These are phyloP conservation scores for Geotrichum cucujoidarum DNA, from an alignment of 1,139 yeast genomes.

Conservation along the genomic window DNA sequence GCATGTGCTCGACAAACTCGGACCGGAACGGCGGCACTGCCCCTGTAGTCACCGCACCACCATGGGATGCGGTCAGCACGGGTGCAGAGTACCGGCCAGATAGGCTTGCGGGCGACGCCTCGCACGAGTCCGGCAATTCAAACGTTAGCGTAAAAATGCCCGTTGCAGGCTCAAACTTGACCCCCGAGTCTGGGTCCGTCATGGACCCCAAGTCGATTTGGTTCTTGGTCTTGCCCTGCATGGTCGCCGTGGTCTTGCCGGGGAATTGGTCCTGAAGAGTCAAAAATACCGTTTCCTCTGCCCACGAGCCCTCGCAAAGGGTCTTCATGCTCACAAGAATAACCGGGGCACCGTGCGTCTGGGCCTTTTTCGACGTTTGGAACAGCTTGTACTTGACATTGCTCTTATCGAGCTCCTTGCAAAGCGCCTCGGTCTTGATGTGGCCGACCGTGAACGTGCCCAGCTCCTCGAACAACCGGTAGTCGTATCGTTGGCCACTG, in stretches of 20 bases:
- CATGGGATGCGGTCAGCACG: background rate
- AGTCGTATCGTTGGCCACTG: conserved; percentile 18
- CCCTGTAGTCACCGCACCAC: too few species aligned
- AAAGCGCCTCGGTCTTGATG: conserved; percentile 29
- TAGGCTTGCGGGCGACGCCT: conserved; percentile 9
- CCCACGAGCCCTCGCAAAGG: conserved; percentile 27
- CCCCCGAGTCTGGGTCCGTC: conserved; percentile 24
- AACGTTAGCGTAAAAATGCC: conserved; percentile 27
- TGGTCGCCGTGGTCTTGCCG: conserved; percentile 21
- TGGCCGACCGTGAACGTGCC: conserved; percentile 28
- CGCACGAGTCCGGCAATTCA: conserved; percentile 13
- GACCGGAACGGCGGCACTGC: too few species aligned
- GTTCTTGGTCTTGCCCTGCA: conserved; percentile 29
- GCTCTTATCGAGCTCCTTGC: conserved; percentile 26
- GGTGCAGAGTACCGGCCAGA: conserved; percentile 1
- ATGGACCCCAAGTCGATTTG: conserved; percentile 22
- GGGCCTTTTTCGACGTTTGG: conserved; percentile 18
- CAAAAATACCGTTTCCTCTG: conserved; percentile 26
- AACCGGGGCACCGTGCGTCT: conserved; percentile 23
- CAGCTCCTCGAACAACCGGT: conserved; percentile 29
- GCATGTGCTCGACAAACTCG: conserved; percentile 23
- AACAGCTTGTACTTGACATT: conserved; percentile 27
- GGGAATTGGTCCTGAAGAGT: conserved; percentile 12
- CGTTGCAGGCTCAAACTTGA: conserved; percentile 25
- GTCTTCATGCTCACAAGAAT: conserved; percentile 25